These are phyloP conservation scores for Diaporthe ampelina DNA, from an alignment of 2,329 filamentous ascomycete genomes.

Conservation along the genomic window DNA sequence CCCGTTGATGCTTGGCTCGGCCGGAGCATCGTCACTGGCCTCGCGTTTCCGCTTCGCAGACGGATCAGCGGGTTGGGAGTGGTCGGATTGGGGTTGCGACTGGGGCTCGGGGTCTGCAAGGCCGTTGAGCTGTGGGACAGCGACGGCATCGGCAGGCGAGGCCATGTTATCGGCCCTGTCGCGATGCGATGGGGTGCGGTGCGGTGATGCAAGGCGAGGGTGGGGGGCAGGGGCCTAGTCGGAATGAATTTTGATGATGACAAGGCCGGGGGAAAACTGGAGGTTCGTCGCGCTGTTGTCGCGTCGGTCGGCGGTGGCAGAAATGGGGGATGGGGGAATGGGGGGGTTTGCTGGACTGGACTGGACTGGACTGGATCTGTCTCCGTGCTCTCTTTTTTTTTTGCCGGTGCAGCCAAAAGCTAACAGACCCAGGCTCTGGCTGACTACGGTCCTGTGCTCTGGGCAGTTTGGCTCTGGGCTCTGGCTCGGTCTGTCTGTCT, in stretches of 20 bases:
- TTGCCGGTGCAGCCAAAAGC: slow-evolving; percentile 23
- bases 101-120: slow-evolving; percentile 45
- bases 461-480: not conserved
- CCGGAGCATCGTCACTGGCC: slow-evolving; percentile 55
- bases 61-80: slow-evolving; percentile 48
- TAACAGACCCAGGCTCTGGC: slow-evolving; percentile 4
- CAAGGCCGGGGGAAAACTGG: slow-evolving; percentile 38
- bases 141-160: slow-evolving; percentile 47
- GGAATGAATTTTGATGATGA: slow-evolving; percentile 37
- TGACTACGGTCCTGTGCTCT: not conserved
- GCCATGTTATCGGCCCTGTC: slow-evolving; percentile 48
- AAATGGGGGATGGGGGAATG: slow-evolving; percentile 28
- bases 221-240: slow-evolving; percentile 34
- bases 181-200: slow-evolving; percentile 33
- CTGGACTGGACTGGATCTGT: slow-evolving; percentile 4
- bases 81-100: slow-evolving; percentile 45
- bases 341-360: slow-evolving; percentile 16
- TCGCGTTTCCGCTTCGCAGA: slow-evolving; percentile 72
- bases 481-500: not conserved
- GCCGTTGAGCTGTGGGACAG: slow-evolving; percentile 50
- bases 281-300: slow-evolving; percentile 40
- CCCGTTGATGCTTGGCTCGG: slow-evolving; percentile 43
- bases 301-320: slow-evolving; percentile 38
- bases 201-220: slow-evolving; percentile 28
- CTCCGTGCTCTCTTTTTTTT: slow-evolving; percentile 28